Evolutionary conservation across 2,329 filamentous ascomycete species (phyloP), one percentile per base, ranked within the genome.

Genomic region (Aspergillus sp.): DNA sequence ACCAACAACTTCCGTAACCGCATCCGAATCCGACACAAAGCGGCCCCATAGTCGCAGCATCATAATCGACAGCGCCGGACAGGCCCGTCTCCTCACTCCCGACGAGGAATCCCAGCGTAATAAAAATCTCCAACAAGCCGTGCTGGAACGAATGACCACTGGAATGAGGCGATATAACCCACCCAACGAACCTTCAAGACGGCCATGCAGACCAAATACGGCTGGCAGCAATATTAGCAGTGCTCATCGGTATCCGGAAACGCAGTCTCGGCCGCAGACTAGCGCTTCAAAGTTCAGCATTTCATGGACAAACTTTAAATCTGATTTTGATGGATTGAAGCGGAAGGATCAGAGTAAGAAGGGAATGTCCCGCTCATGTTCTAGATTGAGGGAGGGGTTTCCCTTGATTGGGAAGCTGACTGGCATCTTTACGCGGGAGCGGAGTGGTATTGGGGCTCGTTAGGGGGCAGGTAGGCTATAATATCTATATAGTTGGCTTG

Each of bases 71-170:
- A 57, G 45, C 22, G 56, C 60, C 17, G 68, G 68, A 13, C 20
- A 59, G 3, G 55, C 55, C 12, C 67, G 60, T 15, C 38, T 63
- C 42, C 60, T 70, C 39, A 62, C 53, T 2, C 56, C 57, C 1
- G 61, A 51, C 7, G 65, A 68, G 53, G 65, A 66, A 43, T 49
- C 45, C 5, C 57, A 64, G 48, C 64, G 66, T 1, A 54, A 61
- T 6, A 20, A 59, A 5, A 55, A 62, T 26, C 52, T 70, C 5
- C 64, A 66, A 32, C 59, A 64, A 11, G 68, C 67, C 2, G 68
- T 69, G 9, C 56, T 62, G 38, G 63, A 66, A 17, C 68, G 64
- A 48, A 68, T 69, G 68, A 55, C 39, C n/a, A 56, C 67, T 1
- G 61, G 62, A 5, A 22, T 45, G 11, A 51, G 42, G 9, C 42